Evolutionary conservation across 2,329 filamentous ascomycete genomes (phyloP).

Genomic region (Phoma sp.): DNA sequence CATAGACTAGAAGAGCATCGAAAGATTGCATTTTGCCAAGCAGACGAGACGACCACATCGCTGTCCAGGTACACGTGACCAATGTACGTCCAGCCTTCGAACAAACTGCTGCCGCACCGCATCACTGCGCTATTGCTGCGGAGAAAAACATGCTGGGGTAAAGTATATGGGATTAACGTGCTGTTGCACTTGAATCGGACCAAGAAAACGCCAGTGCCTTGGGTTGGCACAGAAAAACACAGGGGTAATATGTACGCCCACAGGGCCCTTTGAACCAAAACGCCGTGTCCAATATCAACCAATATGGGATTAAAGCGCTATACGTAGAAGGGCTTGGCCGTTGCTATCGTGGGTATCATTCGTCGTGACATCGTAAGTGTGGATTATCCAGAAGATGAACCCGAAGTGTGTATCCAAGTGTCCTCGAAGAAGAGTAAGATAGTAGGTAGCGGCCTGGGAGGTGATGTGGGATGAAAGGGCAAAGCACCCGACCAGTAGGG

Average conservation of each 20-base stretch:
- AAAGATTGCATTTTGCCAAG: slow-evolving; percentile 1
- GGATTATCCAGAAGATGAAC: slow-evolving; percentile 28
- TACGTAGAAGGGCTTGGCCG: slow-evolving; percentile 32
- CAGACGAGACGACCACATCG: neutral
- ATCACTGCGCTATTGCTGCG: neutral
- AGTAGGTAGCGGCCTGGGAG: slow-evolving; percentile 11
- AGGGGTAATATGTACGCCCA: slow-evolving; percentile 24
- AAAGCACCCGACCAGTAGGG: slow-evolving; percentile 17
- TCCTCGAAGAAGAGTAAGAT: slow-evolving; percentile 15
- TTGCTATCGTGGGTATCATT: slow-evolving; percentile 47
- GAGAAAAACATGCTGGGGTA: neutral
- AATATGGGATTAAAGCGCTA: slow-evolving; percentile 33
- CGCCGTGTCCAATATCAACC: slow-evolving; percentile 25
- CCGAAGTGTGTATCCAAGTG: slow-evolving; percentile 23
- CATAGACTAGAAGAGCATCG: neutral
- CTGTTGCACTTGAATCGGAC: slow-evolving; percentile 7
- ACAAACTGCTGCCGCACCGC: neutral
- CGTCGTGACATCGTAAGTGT: slow-evolving; percentile 44
- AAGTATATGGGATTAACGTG: slow-evolving; percentile 10
- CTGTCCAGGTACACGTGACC: neutral
- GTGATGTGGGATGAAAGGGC: slow-evolving; percentile 18
- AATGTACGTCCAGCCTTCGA: neutral
- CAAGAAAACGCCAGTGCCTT: slow-evolving; percentile 20
- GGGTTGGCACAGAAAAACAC: slow-evolving; percentile 12
- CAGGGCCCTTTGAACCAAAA: slow-evolving; percentile 20